Percentiles rank a stretch among this genome's conserved stretches.
phyloP scores from a whole-genome alignment of 352 stramenopile species.

The Phytophthora tentaculata region DNA sequence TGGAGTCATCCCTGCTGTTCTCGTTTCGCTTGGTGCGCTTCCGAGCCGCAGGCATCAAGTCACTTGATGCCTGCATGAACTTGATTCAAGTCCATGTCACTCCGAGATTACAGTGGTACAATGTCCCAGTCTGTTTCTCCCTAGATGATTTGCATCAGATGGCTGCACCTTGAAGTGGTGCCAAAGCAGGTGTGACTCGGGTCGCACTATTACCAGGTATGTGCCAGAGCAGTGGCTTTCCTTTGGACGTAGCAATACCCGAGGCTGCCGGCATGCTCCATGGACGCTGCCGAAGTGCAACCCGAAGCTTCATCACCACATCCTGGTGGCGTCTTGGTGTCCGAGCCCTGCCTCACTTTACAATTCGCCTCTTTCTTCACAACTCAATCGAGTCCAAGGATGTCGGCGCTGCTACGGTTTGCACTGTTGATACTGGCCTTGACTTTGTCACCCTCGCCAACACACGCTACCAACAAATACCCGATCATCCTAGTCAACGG shows the following conservation, averaged over 20 bases:
- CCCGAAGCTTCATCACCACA: slow-evolving; percentile 14
- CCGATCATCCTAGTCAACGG: slow-evolving; percentile 68
- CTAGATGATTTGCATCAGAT: slow-evolving; percentile 25
- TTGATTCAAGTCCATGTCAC: too few relatives aligned
- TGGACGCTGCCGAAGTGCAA: slow-evolving; percentile 12
- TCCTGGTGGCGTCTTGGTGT: slow-evolving; percentile 26
- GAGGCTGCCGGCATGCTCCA: slow-evolving; percentile 18
- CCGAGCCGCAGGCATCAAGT: slow-evolving; percentile 4
- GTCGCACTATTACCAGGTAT: too few relatives aligned
- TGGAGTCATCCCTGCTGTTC: too few relatives aligned
- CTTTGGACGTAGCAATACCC: background rate
- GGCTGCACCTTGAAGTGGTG: slow-evolving; percentile 21
- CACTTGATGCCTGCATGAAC: too few relatives aligned
- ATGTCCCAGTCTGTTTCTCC: background rate
- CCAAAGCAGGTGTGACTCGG: slow-evolving; percentile 8
- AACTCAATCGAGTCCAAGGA: slow-evolving; percentile 14
- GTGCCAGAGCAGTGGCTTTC: slow-evolving; percentile 24
- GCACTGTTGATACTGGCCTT: slow-evolving; percentile 14
- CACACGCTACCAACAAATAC: slow-evolving; percentile 46
- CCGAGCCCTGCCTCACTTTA: slow-evolving; percentile 24
- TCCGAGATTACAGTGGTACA: slow-evolving; percentile 13
- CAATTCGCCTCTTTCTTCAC: slow-evolving; percentile 21
- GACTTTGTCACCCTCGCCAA: slow-evolving; percentile 9
- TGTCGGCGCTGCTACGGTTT: slow-evolving; percentile 25
- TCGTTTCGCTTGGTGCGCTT: too few relatives aligned